A percentile compares a stretch with the other conserved stretches of the same genome.
phyloP scores from a whole-genome alignment of 75 land plant species.

The Cryptomeria japonica region DNA sequence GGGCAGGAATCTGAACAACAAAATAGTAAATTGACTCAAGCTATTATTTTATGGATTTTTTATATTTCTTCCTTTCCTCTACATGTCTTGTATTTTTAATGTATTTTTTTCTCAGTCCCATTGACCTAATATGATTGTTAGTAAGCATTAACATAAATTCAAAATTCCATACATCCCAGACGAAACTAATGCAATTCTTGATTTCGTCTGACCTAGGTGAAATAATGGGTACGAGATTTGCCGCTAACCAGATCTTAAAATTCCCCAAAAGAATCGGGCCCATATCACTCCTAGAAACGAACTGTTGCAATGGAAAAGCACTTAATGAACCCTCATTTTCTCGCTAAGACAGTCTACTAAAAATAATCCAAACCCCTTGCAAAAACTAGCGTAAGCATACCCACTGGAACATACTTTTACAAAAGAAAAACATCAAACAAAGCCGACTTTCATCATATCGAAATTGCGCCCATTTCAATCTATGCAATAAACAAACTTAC shows the following conservation, averaged over 20 bases:
- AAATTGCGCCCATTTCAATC: not conserved
- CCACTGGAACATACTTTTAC: not conserved
- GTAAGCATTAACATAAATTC: too few species aligned
- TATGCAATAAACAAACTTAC: slow-evolving; percentile 16
- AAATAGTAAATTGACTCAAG: too few species aligned
- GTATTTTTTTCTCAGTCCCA: too few species aligned
- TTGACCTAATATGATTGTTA: too few species aligned
- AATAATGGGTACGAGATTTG: not conserved
- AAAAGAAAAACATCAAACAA: not conserved
- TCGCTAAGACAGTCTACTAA: not conserved
- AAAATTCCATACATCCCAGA: not conserved
- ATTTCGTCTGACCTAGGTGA: not conserved
- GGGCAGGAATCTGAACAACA: too few species aligned
- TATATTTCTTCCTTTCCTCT: too few species aligned
- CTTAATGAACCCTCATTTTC: not conserved
- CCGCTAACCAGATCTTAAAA: not conserved
- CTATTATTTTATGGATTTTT: too few species aligned
- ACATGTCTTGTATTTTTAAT: too few species aligned
- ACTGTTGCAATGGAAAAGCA: not conserved
- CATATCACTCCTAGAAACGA: not conserved
- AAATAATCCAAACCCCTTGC: not conserved
- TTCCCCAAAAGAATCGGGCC: not conserved
- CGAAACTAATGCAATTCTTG: not conserved
- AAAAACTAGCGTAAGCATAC: not conserved
- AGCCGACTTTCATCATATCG: not conserved